Base-by-base conservation (phyloP, 208 protist species). In the Blastocrithidia nonstop region DNA sequence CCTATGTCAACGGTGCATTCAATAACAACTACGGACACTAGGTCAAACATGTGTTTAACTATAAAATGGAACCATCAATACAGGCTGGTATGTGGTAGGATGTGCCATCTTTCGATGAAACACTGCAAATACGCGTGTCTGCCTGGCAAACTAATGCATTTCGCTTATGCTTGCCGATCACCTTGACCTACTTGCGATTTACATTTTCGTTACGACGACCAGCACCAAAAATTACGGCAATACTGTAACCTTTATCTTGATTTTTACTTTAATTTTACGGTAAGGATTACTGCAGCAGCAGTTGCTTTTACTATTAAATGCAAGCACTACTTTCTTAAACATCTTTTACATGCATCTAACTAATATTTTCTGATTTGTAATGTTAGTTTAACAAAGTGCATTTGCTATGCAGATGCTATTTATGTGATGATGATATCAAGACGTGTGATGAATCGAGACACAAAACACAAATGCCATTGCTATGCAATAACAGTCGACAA, bases 101-200 rank as follows among this genome's bases (percentile, higher is more conserved):
- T 1, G 48, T 57, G 31, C 64, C 70, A 23, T 80, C 58, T 2
- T 62, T 70, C 27, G 71, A 49, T 26, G 41, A 54, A 4, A 91
- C 55, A 22, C 50, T 50, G 57, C 78, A 88, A 16, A 92, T 43
- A 19, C 70, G 73, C n/a, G 70, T 92, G 43, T 92, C 83, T 15
- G 47, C 51, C 25, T 92, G 78, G 32, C 74, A 88, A 7, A 72
- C 45, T n/a, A 74, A 44, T 17, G 83, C 83, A 33, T 92, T 79
- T 45, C 76, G 87, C 48, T 92, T 92, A 11, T 63, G 61, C 52
- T 92, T 92, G 3, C 83, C 83, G 1, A 84, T 63, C 25, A 85
- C 68, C 17, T 73, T 59, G 37, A 86, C 67, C 15, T 41, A 54
- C 13, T 67, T 63, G 4, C 71, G 61, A 0, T 45, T 49, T 32